Base-by-base conservation (phyloP, 2,329 filamentous ascomycete genomes). In the Hypoxylon sp. region DNA sequence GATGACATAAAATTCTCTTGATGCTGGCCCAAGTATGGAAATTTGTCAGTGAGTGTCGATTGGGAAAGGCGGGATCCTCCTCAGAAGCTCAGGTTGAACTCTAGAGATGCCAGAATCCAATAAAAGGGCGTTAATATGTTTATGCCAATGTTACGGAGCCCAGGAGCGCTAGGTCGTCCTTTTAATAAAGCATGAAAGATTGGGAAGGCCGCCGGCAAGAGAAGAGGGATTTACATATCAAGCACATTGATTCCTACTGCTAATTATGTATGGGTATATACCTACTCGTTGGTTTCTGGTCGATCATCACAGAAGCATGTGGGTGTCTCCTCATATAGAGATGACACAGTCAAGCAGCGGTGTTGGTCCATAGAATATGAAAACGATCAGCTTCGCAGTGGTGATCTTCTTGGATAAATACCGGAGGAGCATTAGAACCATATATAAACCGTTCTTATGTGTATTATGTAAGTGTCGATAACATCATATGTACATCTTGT, bases 351-450 rank as follows among this genome's bases (percentile, higher is more conserved):
- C 19, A 39, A 16, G 34, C 21, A 34, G 21, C 3, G 45, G 3
- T 25, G 4, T 29, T 27, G 8, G 5, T 21, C 8, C 12, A 34
- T 14, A 43, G n/a, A 12, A 2, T 23, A 3, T 12, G 34, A 14
- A 29, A 46, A 29, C 5, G 21, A 30, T 34, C n/a, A 41, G 16
- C 34, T 14, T 32, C 21, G 58, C 27, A 45, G 34, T 27, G 59
- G 51, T 34, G 59, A 62, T 51, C 59, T 8, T 19, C 43, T 19
- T 29, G 51, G 51, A 32, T 56, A 56, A 55, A 56, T 55, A 11
- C 16, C 45, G 37, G n/a, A 25, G 5, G 29, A 11, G 43, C 52
- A n/a, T 50, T 32, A 14, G 9, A 48, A 48, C 6, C 23, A 19
- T 29, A 14, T 8, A 54, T 7, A n/a, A 21, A 19, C 29, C n/a